Evolutionary conservation across 495 filamentous ascomycete species (phyloP).

Genomic region (Penicillium pulvis): DNA sequence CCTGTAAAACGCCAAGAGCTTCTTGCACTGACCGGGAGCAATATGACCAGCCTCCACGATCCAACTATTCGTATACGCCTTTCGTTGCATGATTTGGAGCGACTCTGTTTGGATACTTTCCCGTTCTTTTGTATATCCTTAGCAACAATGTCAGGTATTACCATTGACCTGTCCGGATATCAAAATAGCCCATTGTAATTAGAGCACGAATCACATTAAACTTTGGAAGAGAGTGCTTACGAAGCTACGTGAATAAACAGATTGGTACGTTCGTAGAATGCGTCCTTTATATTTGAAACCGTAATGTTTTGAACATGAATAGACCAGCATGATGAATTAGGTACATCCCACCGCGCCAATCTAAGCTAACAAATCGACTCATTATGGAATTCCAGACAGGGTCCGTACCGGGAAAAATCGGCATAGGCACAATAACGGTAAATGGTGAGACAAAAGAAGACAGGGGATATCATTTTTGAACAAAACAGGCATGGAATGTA

Average conservation of each 20-base stretch:
- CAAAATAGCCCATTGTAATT: not conserved
- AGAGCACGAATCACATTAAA: not conserved
- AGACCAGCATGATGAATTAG: no score
- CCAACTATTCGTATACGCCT: constrained; percentile 4
- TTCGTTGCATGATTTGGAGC: not conserved
- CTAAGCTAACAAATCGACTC: not conserved
- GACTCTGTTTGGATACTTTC: not conserved
- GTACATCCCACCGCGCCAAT: not conserved
- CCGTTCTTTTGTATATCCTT: constrained; percentile 12
- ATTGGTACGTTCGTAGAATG: not conserved
- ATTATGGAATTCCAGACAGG: not conserved
- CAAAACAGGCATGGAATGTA: not conserved
- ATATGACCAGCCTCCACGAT: not conserved
- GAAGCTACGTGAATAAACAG: not conserved
- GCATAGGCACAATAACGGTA: not conserved
- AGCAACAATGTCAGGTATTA: constrained; percentile 8
- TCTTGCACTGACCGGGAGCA: not conserved
- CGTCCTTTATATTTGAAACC: not conserved
- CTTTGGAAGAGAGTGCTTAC: not conserved
- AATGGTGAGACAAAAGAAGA: not conserved
- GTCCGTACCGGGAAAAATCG: not conserved
- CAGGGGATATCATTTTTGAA: constrained; percentile 20
- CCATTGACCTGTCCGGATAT: not conserved
- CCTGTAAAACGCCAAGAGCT: not conserved
- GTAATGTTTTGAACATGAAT: not conserved